These are phyloP conservation scores for Tylopilus orsonianus DNA, from an alignment of 1,284 basidiomycete species.

Conservation along the genomic window DNA sequence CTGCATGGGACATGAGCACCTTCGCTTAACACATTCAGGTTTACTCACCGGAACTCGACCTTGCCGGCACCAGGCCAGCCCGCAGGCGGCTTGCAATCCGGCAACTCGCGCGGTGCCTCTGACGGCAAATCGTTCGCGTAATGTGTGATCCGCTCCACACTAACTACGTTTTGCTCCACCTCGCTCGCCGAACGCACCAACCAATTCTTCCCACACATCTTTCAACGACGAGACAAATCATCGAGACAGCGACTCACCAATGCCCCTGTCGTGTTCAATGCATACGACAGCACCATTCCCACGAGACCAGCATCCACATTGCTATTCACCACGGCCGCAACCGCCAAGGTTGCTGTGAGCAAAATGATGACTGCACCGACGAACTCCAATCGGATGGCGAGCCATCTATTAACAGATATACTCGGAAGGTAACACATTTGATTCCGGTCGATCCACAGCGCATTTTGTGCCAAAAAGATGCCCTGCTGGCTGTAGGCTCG, in stretches of 20 bases:
- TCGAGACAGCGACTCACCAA: conserved; percentile 45
- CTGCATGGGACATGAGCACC: conserved; percentile 34
- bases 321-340: conserved; percentile 68
- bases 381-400: conserved; percentile 78
- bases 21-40: neutral
- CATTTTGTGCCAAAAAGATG: conserved; percentile 78
- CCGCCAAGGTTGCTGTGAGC: conserved; percentile 67
- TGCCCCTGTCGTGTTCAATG: conserved; percentile 76
- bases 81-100: conserved; percentile 56
- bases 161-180: conserved; percentile 93
- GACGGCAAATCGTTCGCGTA: conserved; percentile 70
- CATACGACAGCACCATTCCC: conserved; percentile 88
- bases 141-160: conserved; percentile 75
- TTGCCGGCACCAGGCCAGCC: conserved; percentile 78
- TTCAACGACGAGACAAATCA: conserved; percentile 5
- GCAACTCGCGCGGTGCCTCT: conserved; percentile 77
- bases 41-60: conserved; percentile 70
- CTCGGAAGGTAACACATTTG: conserved; percentile 78
- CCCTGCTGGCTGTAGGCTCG: conserved; percentile 75
- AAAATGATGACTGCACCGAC: conserved; percentile 84
- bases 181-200: conserved; percentile 89
- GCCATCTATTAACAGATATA: conserved; percentile 78
- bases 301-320: conserved; percentile 88
- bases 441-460: conserved; percentile 81
- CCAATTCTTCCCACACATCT: conserved; percentile 62